Conservation (phyloP, 371 early-diverging fungal species). For the Zychaea mexicana region DNA sequence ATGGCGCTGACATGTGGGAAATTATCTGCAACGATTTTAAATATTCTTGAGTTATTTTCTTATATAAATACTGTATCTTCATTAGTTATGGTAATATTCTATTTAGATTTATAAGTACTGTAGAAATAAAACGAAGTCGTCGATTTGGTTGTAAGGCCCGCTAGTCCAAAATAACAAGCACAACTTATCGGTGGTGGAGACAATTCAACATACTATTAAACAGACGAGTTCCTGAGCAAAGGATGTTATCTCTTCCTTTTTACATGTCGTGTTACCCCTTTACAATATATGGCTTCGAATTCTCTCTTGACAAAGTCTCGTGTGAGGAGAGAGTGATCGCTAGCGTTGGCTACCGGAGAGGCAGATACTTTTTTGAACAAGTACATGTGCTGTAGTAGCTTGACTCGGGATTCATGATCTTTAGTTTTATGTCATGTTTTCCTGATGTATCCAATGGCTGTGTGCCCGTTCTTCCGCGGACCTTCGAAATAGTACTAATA, state of each 20-base stretch:
- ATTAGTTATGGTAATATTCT: neutral
- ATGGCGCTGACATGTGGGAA: neutral
- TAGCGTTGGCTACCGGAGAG: neutral
- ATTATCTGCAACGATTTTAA: neutral
- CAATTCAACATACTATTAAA: neutral
- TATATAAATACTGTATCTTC: neutral
- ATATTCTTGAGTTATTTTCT: neutral
- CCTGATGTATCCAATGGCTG: neutral
- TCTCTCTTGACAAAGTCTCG: neutral
- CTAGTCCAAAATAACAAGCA: neutral
- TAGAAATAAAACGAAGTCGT: too few relatives aligned
- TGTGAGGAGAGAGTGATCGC: neutral
- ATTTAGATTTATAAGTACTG: too few relatives aligned
- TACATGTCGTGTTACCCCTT: too few relatives aligned
- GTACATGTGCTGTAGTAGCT: neutral
- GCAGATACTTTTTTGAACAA: neutral
- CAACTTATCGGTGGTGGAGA: neutral
- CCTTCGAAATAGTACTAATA: neutral
- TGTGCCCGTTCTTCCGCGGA: neutral
- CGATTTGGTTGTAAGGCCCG: too few relatives aligned
- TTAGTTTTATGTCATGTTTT: neutral
- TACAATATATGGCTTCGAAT: too few relatives aligned
- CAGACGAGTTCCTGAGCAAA: neutral
- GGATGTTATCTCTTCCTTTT: too few relatives aligned
- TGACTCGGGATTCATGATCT: neutral